phyloP scores from a whole-genome alignment of 164 flowering plant species.

The Stephania japonica region DNA sequence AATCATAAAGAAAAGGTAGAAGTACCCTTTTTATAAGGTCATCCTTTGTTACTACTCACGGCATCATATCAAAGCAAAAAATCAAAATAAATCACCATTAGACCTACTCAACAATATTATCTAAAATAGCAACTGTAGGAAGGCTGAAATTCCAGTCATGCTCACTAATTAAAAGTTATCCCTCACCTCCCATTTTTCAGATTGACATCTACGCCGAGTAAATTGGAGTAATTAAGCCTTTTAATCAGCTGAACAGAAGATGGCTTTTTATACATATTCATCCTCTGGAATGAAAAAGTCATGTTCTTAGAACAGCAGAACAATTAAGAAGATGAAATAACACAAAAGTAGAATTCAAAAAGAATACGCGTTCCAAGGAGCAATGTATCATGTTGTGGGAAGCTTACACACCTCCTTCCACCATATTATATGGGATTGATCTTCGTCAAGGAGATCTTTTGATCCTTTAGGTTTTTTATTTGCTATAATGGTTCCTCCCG shows the following conservation, averaged over 20 bases:
- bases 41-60: too few species aligned
- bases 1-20: too few species aligned
- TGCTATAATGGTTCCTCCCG: slow-evolving; percentile 30
- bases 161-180: not conserved
- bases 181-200: slow-evolving; percentile 80
- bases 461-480: slow-evolving; percentile 39
- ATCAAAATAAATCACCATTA: too few species aligned
- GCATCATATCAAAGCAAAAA: too few species aligned
- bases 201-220: slow-evolving; percentile 72
- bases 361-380: not conserved
- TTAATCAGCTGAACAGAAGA: slow-evolving; percentile 62
- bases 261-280: slow-evolving; percentile 66
- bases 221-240: slow-evolving; percentile 66
- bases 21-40: too few species aligned
- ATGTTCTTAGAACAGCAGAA: not conserved
- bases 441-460: slow-evolving; percentile 35
- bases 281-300: slow-evolving; percentile 46
- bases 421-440: slow-evolving; percentile 67
- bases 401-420: slow-evolving; percentile 76
- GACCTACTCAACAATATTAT: not conserved
- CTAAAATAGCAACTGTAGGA: not conserved
- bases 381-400: not conserved
- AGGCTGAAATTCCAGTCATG: not conserved
- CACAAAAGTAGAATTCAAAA: not conserved
- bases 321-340: not conserved